Conservation (phyloP, 2,329 filamentous ascomycete species). For the Bretziella fagacearum region DNA sequence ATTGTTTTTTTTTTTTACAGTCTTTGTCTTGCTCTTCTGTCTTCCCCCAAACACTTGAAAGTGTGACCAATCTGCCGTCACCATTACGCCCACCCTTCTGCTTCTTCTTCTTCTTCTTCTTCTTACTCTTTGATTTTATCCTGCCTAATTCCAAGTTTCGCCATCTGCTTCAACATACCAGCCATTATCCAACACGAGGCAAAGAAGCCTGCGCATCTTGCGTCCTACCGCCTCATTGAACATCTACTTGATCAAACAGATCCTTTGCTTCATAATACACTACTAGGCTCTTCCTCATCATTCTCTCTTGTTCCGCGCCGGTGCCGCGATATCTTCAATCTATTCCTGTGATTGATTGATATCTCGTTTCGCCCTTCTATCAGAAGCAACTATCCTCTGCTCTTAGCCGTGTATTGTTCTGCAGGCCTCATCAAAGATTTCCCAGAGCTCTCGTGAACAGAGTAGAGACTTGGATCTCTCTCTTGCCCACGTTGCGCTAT, state of each 20-base stretch:
- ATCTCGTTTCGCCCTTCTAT: constrained; percentile 3
- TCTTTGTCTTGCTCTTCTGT: too few relatives aligned
- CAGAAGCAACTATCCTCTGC: neutral
- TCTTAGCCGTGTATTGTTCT: neutral
- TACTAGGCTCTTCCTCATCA: neutral
- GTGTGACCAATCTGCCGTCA: too few relatives aligned
- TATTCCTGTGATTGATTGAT: neutral
- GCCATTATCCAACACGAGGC: too few relatives aligned
- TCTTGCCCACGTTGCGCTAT: constrained; percentile 3
- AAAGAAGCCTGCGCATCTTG: too few relatives aligned
- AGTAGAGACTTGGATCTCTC: constrained; percentile 7
- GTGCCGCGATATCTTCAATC: constrained; percentile 10
- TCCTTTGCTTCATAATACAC: neutral
- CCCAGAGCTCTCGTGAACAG: constrained; percentile 4
- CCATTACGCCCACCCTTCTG: too few relatives aligned
- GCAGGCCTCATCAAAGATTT: neutral
- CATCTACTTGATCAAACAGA: too few relatives aligned
- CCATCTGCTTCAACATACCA: too few relatives aligned
- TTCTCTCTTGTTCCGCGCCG: constrained; percentile 3
- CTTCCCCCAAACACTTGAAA: too few relatives aligned
- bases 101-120: too few relatives aligned
- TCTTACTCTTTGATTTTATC: neutral
- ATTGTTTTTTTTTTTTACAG: too few relatives aligned
- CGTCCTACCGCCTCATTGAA: too few relatives aligned
- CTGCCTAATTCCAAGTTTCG: too few relatives aligned